Evolutionary conservation across 176 grass and related monocot species (phyloP), one percentile per base, ranked within the genome.

Genomic region (Carex cristatella): DNA sequence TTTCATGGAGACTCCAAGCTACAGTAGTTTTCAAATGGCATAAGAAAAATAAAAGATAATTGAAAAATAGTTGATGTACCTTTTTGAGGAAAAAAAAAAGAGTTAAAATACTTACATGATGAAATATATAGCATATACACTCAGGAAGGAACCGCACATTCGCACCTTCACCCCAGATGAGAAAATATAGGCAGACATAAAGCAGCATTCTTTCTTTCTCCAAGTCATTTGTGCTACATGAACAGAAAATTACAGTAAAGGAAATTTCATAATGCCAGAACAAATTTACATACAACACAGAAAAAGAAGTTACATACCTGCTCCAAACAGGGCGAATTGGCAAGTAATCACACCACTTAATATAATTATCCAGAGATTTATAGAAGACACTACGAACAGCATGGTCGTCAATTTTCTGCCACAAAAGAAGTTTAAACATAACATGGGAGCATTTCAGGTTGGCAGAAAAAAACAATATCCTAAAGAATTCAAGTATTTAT

Each of bases 161-260:
- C 60, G 86, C 92, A 93, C 92, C 95, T 87, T 98, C 95, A 71
- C 95, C 95, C 95, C 95, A 98, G n/a, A 94, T 94, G 63, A 98
- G 87, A 89, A 90, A 98, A 87, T 93, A 98, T 71, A 98, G 84
- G 81, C 91, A 94, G 67, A 98, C 80, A 78, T 91, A 98, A 85
- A 98, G 75, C 86, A 98, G 84, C 85, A 93, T 98, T 80, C 87
- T 94, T 90, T 98, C 95, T 90, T 91, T 97, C 68, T 81, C 84
- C 81, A 94, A 84, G 15, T 86, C 92, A 54, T 94, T 89, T 32
- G 73, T 23, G 57, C 94, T 97, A 86, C 27, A 85, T 16, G 86
- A 16, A 87, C 82, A 89, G 62, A 10, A 72, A 91, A 42, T 32
- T 33, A 67, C 1, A 57, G 89, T 77, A 71, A 84, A 81, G 55